A percentile compares a stretch with the other conserved stretches of the same genome.
phyloP scores from a whole-genome alignment of 805 yeast genomes.

The Pachysolen tannophilus region DNA sequence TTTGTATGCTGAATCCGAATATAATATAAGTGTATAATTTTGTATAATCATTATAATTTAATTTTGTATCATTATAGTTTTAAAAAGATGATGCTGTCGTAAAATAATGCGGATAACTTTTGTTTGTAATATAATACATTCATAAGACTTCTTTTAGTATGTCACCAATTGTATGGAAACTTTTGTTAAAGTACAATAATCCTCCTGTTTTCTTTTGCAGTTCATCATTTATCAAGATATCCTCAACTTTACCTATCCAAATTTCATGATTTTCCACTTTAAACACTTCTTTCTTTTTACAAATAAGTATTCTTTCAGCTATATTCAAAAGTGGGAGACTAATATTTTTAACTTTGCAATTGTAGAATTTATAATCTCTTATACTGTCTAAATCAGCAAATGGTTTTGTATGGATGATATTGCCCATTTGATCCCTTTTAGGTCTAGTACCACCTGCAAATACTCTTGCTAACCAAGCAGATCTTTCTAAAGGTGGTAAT shows the following conservation, averaged over 20 bases:
- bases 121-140: neutral
- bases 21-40: too few species aligned
- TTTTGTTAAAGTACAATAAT: conserved; percentile 53
- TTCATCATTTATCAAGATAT: conserved; percentile 29
- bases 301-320: conserved; percentile 55
- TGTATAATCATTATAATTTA: too few species aligned
- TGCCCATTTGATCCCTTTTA: conserved; percentile 19
- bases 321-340: conserved; percentile 49
- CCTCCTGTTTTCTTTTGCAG: conserved; percentile 46
- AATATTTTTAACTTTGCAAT: conserved; percentile 13
- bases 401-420: conserved; percentile 38
- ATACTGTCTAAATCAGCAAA: conserved; percentile 40
- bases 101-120: neutral
- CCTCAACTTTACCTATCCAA: conserved; percentile 75
- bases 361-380: conserved; percentile 26
- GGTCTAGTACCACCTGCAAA: conserved; percentile 46
- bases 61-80: too few species aligned
- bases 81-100: too few species aligned
- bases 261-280: conserved; percentile 80
- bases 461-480: conserved; percentile 53
- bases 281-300: conserved; percentile 45
- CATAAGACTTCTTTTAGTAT: neutral
- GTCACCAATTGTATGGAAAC: conserved; percentile 40
- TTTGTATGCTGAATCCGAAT: too few species aligned
- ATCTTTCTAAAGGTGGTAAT: conserved; percentile 48